Conservation (phyloP, 192 early-diverging fungal genomes). For the Phlyctochytrium arcticum region DNA sequence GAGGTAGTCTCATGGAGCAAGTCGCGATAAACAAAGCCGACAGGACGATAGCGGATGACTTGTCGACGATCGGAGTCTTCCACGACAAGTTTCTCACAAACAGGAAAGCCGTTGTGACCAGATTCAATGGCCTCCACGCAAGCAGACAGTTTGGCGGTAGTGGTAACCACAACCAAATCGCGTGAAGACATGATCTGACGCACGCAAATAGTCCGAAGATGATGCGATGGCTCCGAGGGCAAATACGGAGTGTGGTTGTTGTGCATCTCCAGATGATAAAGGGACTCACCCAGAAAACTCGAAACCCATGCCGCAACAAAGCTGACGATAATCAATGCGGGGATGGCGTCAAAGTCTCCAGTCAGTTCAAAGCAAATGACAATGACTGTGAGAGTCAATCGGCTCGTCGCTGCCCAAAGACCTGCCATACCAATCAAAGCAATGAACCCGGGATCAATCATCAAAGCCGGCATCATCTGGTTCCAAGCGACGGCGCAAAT, state of each 20-base stretch:
- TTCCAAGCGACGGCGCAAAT: constrained; percentile 28
- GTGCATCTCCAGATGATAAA: constrained; percentile 40
- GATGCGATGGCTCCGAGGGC: constrained; percentile 19
- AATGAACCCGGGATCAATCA: constrained; percentile 29
- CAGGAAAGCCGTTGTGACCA: constrained; percentile 26
- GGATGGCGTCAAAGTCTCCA: constrained; percentile 28
- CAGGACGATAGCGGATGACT: constrained; percentile 1
- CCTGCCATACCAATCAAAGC: constrained; percentile 35
- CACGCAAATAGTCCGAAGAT: constrained; percentile 16
- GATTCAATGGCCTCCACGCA: background rate
- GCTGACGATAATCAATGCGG: constrained; percentile 26
- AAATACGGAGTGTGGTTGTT: constrained; percentile 28
- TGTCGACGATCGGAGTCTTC: constrained; percentile 1
- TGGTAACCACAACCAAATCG: constrained; percentile 12
- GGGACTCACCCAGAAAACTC: constrained; percentile 23
- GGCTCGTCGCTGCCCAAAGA: constrained; percentile 31
- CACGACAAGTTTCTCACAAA: constrained; percentile 12
- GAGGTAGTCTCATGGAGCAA: background rate
- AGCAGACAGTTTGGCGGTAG: background rate
- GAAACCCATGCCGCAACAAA: constrained; percentile 17
- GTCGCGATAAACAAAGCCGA: constrained; percentile 5
- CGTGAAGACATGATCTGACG: constrained; percentile 10
- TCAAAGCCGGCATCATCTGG: background rate
- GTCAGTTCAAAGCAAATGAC: constrained; percentile 35
- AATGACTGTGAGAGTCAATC: constrained; percentile 33